Percentiles rank a stretch among this genome's conserved stretches.
phyloP scores from a whole-genome alignment of 2,329 filamentous ascomycete genomes.

The Colletotrichum tamarilloi region DNA sequence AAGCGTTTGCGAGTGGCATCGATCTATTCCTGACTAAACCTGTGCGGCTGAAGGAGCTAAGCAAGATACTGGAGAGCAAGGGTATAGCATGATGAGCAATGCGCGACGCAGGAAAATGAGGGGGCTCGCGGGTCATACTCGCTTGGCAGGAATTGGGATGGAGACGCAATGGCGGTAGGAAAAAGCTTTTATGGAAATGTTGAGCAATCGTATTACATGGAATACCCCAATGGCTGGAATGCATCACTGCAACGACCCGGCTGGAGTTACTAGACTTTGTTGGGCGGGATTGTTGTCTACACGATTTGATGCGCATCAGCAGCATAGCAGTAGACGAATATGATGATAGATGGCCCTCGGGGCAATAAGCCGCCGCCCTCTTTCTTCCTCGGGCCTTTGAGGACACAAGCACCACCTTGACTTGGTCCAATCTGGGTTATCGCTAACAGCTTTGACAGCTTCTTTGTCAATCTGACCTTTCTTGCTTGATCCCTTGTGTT shows the following conservation, averaged over 20 bases:
- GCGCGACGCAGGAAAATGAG: neutral
- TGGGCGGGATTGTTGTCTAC: too few species aligned
- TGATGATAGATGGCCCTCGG: neutral
- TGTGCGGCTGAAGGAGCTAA: slow-evolving; percentile 55
- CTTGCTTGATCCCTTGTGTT: neutral
- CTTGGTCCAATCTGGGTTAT: too few species aligned
- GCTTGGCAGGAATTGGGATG: neutral
- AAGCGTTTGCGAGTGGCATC: slow-evolving; percentile 63
- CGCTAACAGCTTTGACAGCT: too few species aligned
- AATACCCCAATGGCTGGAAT: neutral
- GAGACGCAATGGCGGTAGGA: neutral
- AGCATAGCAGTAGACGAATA: neutral
- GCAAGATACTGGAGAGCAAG: slow-evolving; percentile 19
- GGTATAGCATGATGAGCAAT: neutral
- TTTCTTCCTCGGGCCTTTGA: neutral
- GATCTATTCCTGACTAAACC: slow-evolving; percentile 68
- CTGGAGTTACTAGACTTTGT: neutral
- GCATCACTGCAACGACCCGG: neutral
- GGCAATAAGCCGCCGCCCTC: too few species aligned
- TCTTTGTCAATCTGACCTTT: too few species aligned
- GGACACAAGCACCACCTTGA: neutral
- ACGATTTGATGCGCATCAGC: neutral
- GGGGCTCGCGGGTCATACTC: neutral
- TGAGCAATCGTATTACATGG: neutral
- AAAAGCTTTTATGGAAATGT: neutral